Base-by-base conservation (phyloP, 2,329 filamentous ascomycete species). In the Lojkania enalia region DNA sequence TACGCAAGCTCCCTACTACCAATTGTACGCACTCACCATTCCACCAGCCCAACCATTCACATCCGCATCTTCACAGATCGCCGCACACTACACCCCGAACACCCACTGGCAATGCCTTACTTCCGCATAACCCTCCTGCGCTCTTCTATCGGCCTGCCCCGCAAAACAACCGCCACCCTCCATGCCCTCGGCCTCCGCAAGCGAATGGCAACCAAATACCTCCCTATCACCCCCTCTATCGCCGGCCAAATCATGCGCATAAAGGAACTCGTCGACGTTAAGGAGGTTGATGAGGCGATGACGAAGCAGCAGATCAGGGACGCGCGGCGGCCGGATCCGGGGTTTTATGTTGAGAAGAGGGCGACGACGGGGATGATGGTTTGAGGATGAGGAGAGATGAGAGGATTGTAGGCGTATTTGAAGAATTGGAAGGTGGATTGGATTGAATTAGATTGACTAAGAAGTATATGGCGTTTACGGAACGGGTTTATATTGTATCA, bases 161-260 rank as follows among this genome's bases (percentile, higher is more conserved):
- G 82, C 63, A 86, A 88, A 65, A 88, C 85, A 49, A 82, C 83
- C 67, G 89, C 87, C 65, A 88, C 92, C 15, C 87, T 96, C 44
- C 80, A 85, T 51, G 88, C 91, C 14, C 86, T 96, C 48, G 91
- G 91, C 44, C 82, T 96, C 53, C 87, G 85, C 61, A 88, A 87
- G 69, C 87, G 91, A 62, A 85, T 86, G 80, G 85, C 85, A 64
- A 92, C 88, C 42, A 91, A 96, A 62, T 96, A 95, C 78, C 87
- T 95, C 72, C 87, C 88, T 27, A 90, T 95, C 50, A 81, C 81
- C 50, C 83, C 85, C 31, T 84, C 90, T 57, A 84, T 89, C 51
- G 91, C 91, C 7, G 91, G 91, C 66, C 90, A 95, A 76, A 89
- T 96, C 64, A 86, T 96, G 78, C 86, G 87, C 71, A 90, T 96